Evolutionary conservation across 768 basidiomycete species (phyloP).

Genomic region (Cystofilobasidium bisporidii): DNA sequence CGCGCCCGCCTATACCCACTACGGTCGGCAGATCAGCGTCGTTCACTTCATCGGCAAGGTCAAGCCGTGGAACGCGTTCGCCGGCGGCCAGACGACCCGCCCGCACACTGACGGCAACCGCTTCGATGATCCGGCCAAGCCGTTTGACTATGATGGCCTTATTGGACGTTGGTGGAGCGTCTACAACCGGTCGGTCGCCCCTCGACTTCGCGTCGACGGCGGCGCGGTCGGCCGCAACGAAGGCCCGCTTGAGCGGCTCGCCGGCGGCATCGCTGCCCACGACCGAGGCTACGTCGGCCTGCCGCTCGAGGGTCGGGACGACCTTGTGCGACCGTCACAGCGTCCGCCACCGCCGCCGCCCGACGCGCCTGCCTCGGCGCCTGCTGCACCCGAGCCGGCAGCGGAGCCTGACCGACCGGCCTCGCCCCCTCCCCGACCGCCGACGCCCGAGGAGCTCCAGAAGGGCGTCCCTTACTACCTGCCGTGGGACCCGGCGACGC

Average conservation of each 20-base stretch:
- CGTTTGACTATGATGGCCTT: constrained; percentile 69
- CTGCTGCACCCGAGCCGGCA: constrained; percentile 42
- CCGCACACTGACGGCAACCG: constrained; percentile 7
- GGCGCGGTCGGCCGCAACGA: constrained; percentile 55
- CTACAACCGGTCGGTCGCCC: constrained; percentile 69
- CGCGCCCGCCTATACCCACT: constrained; percentile 91
- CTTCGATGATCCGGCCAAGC: constrained; percentile 29
- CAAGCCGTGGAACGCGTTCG: constrained; percentile 82
- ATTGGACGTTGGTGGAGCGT: constrained; percentile 84
- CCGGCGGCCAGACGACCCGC: constrained; percentile 48
- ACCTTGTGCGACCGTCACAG: constrained; percentile 59
- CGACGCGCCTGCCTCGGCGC: too few relatives aligned
- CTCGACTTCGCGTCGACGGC: constrained; percentile 53
- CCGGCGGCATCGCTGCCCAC: constrained; percentile 13
- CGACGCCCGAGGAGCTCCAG: constrained; percentile 44
- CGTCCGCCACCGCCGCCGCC: constrained; percentile 40
- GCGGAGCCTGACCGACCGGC: too few relatives aligned
- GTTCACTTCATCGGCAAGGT: constrained; percentile 92
- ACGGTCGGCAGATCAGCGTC: constrained; percentile 71
- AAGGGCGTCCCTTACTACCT: constrained; percentile 58
- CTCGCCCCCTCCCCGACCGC: constrained; percentile 51
- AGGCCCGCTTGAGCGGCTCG: constrained; percentile 44
- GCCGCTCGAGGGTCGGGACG: constrained; percentile 79
- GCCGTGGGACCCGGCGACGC: constrained; percentile 64
- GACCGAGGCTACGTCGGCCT: constrained; percentile 63